Conservation (phyloP, 1,139 yeast species). For the Magnusiomyces magnusii region DNA sequence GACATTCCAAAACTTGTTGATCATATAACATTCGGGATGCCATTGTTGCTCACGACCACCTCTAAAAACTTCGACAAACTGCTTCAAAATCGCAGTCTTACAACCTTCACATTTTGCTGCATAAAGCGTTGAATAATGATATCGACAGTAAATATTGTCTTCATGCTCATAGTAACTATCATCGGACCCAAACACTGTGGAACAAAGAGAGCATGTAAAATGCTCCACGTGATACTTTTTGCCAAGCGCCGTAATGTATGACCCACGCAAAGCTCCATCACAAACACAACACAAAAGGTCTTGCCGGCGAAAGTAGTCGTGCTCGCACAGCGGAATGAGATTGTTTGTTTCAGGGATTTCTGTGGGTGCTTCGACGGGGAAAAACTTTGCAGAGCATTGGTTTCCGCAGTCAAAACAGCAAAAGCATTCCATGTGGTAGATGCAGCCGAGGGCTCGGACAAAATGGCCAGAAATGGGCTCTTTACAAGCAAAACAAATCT, state of each 20-base stretch:
- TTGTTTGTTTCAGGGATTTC: slow-evolving; percentile 32
- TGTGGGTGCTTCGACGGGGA: slow-evolving; percentile 41
- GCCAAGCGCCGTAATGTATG: slow-evolving; percentile 90
- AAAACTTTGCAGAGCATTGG: slow-evolving; percentile 66
- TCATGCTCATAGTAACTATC: slow-evolving; percentile 92
- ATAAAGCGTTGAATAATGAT: slow-evolving; percentile 74
- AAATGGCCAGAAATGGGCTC: slow-evolving; percentile 68
- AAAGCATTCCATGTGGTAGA: slow-evolving; percentile 84
- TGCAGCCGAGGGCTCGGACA: slow-evolving; percentile 72
- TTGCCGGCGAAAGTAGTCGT: slow-evolving; percentile 79
- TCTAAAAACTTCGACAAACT: slow-evolving; percentile 84
- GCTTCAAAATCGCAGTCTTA: slow-evolving; percentile 81
- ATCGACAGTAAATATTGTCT: slow-evolving; percentile 78
- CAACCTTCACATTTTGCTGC: slow-evolving; percentile 96
- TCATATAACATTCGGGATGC: slow-evolving; percentile 99
- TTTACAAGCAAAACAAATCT: slow-evolving; percentile 54
- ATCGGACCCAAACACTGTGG: slow-evolving; percentile 80
- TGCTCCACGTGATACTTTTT: slow-evolving; percentile 92
- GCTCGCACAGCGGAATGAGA: slow-evolving; percentile 82
- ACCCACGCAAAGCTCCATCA: slow-evolving; percentile 78
- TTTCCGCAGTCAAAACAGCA: slow-evolving; percentile 74
- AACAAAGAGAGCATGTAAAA: slow-evolving; percentile 85
- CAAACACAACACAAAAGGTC: slow-evolving; percentile 81
- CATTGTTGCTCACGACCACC: slow-evolving; percentile 96
- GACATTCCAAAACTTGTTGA: slow-evolving; percentile 94